These are phyloP conservation scores for Ophiocordyceps polyrhachis-furcata DNA, from an alignment of 2,329 filamentous ascomycete genomes.

Conservation along the genomic window DNA sequence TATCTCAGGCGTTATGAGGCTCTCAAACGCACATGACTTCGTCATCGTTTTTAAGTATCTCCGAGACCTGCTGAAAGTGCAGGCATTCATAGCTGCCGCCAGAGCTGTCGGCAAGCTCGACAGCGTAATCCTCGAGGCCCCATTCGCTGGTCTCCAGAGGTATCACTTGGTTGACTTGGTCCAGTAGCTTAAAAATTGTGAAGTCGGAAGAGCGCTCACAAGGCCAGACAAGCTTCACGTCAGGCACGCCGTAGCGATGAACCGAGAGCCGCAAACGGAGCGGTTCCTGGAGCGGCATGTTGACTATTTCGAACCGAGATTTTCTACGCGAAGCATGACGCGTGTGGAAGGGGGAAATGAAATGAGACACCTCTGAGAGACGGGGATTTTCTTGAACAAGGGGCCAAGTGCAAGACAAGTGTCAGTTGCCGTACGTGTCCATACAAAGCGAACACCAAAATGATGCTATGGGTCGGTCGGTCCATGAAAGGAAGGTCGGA, in stretches of 20 bases:
- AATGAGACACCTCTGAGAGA: not conserved
- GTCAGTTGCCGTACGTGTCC: not conserved
- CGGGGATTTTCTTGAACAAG: not conserved
- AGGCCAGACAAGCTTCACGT: slow-evolving; percentile 54
- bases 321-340: not conserved
- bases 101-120: slow-evolving; percentile 43
- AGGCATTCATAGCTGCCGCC: slow-evolving; percentile 64
- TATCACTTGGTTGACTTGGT: slow-evolving; percentile 60
- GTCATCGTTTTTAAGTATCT: slow-evolving; percentile 64
- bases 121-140: slow-evolving; percentile 79
- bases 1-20: not conserved
- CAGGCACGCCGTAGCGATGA: slow-evolving; percentile 54
- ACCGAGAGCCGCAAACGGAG: slow-evolving; percentile 59
- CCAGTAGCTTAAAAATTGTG: slow-evolving; percentile 59
- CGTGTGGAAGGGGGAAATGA: not conserved
- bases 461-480: not conserved
- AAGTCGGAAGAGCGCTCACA: slow-evolving; percentile 36
- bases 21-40: slow-evolving; percentile 49
- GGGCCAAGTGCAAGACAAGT: too few relatives aligned
- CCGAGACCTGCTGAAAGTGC: slow-evolving; percentile 58
- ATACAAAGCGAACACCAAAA: not conserved
- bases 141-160: slow-evolving; percentile 67
- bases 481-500: not conserved
- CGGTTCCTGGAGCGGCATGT: slow-evolving; percentile 10
- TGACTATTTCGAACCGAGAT: not conserved